Percentiles rank a stretch among this genome's conserved stretches.
Conservation (phyloP, 78 protist genomes). For the Dictyostelium firmibasis region DNA sequence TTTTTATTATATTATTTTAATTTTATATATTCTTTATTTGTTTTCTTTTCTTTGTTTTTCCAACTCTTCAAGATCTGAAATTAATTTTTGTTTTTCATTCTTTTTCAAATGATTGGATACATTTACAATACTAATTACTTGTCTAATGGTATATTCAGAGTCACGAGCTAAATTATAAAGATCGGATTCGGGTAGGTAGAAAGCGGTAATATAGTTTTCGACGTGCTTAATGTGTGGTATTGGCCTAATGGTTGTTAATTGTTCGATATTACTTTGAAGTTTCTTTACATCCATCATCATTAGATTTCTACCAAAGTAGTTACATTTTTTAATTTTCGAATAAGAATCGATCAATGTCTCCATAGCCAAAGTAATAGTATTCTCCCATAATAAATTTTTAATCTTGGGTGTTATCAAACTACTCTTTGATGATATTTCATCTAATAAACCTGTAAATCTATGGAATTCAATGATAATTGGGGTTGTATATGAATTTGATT, state of each 20-base stretch:
- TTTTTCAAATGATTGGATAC: constrained; percentile 41
- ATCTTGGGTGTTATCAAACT: constrained; percentile 52
- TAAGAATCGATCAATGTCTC: constrained; percentile 53
- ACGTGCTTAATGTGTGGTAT: constrained; percentile 74
- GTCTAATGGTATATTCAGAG: constrained; percentile 40
- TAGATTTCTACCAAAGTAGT: constrained; percentile 56
- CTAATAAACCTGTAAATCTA: constrained; percentile 47
- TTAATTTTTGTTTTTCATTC: constrained; percentile 42
- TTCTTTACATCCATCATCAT: constrained; percentile 77
- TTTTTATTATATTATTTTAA: too few species aligned
- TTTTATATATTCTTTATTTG: neutral
- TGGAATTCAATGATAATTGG: constrained; percentile 43
- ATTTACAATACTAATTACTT: constrained; percentile 44
- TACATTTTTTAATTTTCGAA: constrained; percentile 45
- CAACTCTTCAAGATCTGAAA: constrained; percentile 35
- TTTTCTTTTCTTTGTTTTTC: constrained; percentile 38
- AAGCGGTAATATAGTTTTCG: constrained; percentile 64
- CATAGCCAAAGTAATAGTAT: constrained; percentile 46
- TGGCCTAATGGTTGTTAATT: constrained; percentile 36
- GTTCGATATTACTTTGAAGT: constrained; percentile 26
- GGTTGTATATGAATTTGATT: constrained; percentile 40
- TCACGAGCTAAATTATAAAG: constrained; percentile 52
- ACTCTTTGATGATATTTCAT: constrained; percentile 27
- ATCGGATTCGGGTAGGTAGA: constrained; percentile 38
- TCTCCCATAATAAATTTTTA: constrained; percentile 59